Evolutionary conservation across 176 grass and related monocot genomes (phyloP), one percentile per base, ranked within the genome.

Genomic region (Calamus simplicifolius): DNA sequence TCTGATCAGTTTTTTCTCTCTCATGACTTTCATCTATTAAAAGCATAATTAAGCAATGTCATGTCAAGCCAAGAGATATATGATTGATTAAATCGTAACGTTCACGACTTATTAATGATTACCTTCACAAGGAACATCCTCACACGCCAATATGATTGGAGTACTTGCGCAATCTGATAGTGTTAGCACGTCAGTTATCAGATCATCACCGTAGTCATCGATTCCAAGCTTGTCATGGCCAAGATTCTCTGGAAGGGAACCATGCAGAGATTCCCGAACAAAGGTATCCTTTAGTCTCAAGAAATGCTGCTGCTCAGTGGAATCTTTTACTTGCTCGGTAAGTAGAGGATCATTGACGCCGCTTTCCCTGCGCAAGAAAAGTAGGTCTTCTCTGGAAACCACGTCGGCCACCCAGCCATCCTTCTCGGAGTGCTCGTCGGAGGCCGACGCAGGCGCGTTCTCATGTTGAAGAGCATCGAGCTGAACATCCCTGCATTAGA

Each of bases 341-440:
- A 76, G 81, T 49, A 83, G 48, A 29, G 79, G 52, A 55, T 95
- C 84, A 38, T 67, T 62, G 61, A 86, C 75, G 25, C 56, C 66
- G 38, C 76, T 82, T 78, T 85, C 87, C 71, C 82, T 67, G 81
- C 84, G 85, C 81, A 88, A 92, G 29, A 81, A 88, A 54, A 88
- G 28, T 27, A 56, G 59, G 14, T 58, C 75, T 18, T 59, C 43
- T 19, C 53, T 59, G 38, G 23, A 55, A 17, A 66, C 6, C 53
- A 58, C 43, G 12, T 5, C 27, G 23, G 28, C 4, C 16, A 27
- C 17, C 29, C 21, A 18, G 23, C 60, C 57, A 12, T 61, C 59
- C 15, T 48, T n/a, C 5, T 28, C 55, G 27, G 53, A 19, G 15
- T 19, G 14, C 16, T 54, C 72, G 0, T 71, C 66, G 5, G 52